Base-by-base conservation (phyloP, 306 rosid species). In the Quercus dentata region DNA sequence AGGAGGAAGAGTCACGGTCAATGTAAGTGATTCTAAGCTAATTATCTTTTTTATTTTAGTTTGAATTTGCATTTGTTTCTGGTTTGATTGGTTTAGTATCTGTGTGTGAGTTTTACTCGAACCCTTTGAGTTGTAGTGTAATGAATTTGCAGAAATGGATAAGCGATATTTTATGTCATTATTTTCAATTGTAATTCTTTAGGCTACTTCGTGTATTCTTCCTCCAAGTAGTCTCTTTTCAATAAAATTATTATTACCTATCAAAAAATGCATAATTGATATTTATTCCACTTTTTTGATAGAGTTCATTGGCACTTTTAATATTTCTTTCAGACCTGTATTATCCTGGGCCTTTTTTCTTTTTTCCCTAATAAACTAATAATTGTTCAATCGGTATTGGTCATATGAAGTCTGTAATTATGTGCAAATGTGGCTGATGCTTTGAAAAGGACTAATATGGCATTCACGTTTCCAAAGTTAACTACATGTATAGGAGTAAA, bases 101-200 rank as follows among this genome's bases (percentile, higher is more conserved):
- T n/a, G n/a, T n/a, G n/a, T n/a, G n/a, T n/a, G n/a, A n/a, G n/a
- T n/a, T n/a, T n/a, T n/a, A n/a, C n/a, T n/a, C n/a, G n/a, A n/a
- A n/a, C n/a, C n/a, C n/a, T n/a, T n/a, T n/a, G n/a, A n/a, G n/a
- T n/a, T n/a, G n/a, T n/a, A n/a, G n/a, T n/a, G n/a, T n/a, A n/a
- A n/a, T n/a, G n/a, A n/a, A n/a, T n/a, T n/a, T n/a, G n/a, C 31
- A 25, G 69, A 49, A 74, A 59, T 83, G 49, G 49, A 14, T 55
- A 56, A 59, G 64, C 59, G 44, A 65, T 55, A 61, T 38, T 33
- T 79, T 69, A 61, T 19, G 17, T 46, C 55, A 5, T 10, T 33
- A 21, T 25, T 46, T 46, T 46, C 41, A 35, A 35, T 35, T 35
- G 41, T 35, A 35, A 35, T 38, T 38, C 44, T 38, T 38, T 6